These are phyloP conservation scores for Acacia acuminata DNA, from an alignment of 306 rosid species.

Conservation along the genomic window DNA sequence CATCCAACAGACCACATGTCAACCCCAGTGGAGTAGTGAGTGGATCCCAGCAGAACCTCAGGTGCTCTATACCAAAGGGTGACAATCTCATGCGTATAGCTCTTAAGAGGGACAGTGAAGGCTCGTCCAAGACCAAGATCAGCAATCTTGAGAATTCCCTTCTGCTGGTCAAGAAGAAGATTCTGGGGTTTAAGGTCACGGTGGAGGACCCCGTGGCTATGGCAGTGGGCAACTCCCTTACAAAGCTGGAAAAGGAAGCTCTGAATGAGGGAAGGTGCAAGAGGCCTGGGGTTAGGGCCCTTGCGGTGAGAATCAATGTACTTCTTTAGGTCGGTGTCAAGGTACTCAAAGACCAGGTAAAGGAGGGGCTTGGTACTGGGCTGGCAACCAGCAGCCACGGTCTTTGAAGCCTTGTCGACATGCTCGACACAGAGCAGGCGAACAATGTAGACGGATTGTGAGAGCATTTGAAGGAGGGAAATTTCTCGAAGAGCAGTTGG, in stretches of 20 bases:
- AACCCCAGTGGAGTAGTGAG: constrained; percentile 89
- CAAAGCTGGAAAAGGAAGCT: constrained; percentile 89
- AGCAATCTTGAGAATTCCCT: constrained; percentile 85
- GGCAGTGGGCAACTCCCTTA: constrained; percentile 95
- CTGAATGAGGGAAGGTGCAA: constrained; percentile 55
- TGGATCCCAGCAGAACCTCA: constrained; percentile 86
- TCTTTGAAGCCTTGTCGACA: constrained; percentile 51
- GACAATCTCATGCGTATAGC: constrained; percentile 94
- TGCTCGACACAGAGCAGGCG: constrained; percentile 87
- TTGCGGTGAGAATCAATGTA: constrained; percentile 87
- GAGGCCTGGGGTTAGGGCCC: constrained; percentile 57
- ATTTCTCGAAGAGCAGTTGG: constrained; percentile 94
- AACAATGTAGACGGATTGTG: constrained; percentile 88
- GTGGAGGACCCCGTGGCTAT: constrained; percentile 90
- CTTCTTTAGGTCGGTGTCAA: constrained; percentile 92
- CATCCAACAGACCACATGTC: constrained; percentile 99
- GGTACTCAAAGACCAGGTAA: constrained; percentile 86
- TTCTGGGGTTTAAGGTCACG: constrained; percentile 95
- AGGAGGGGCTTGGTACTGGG: constrained; percentile 64
- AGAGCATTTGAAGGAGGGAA: constrained; percentile 87
- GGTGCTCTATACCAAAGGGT: constrained; percentile 98
- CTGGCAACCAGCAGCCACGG: constrained; percentile 3
- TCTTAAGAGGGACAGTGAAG: constrained; percentile 92
- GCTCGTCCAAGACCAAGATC: constrained; percentile 92
- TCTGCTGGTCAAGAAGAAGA: constrained; percentile 70